A percentile compares a stretch with the other conserved stretches of the same genome.
Conservation (phyloP, 495 filamentous ascomycete species). For the Platismatia glauca region DNA sequence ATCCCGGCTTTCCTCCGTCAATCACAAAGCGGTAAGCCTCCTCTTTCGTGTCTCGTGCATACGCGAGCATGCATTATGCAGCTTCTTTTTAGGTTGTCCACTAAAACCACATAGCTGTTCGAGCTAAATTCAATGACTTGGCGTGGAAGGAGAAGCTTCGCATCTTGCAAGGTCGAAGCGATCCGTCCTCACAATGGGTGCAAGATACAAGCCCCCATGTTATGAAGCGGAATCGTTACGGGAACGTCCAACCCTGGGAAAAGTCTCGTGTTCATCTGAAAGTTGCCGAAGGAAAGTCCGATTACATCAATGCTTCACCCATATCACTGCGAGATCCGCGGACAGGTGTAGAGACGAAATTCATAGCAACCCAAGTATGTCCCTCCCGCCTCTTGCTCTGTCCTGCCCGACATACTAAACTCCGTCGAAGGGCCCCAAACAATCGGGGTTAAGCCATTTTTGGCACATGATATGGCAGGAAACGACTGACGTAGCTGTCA, state of each 20-base stretch:
- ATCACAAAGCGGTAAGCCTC: constrained; percentile 22
- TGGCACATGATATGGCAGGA: constrained; percentile 97
- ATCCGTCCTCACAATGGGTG: constrained; percentile 45
- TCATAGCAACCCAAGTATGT: constrained; percentile 60
- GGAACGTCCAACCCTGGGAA: constrained; percentile 68
- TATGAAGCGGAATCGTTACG: constrained; percentile 50
- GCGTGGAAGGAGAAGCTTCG: constrained; percentile 54
- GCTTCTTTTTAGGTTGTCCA: constrained; percentile 15
- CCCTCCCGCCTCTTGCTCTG: constrained; percentile 12
- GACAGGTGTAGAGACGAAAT: constrained; percentile 43
- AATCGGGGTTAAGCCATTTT: constrained; percentile 59
- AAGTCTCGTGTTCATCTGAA: constrained; percentile 77
- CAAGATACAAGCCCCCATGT: constrained; percentile 44
- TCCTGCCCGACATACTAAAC: neutral
- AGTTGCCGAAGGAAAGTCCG: constrained; percentile 67
- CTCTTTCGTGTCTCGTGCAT: constrained; percentile 14
- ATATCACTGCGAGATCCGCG: constrained; percentile 57
- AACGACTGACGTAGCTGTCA: constrained; percentile 64
- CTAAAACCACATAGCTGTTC: constrained; percentile 35
- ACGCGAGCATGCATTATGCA: constrained; percentile 18
- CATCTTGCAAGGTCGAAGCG: constrained; percentile 35
- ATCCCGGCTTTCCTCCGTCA: constrained; percentile 26
- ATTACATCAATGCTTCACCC: constrained; percentile 96
- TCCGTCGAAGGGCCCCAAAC: constrained; percentile 65
- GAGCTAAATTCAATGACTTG: constrained; percentile 50